A percentile compares a stretch with the other conserved stretches of the same genome.
Conservation (phyloP, 441 rosid genomes). For the Adansonia gregorii region DNA sequence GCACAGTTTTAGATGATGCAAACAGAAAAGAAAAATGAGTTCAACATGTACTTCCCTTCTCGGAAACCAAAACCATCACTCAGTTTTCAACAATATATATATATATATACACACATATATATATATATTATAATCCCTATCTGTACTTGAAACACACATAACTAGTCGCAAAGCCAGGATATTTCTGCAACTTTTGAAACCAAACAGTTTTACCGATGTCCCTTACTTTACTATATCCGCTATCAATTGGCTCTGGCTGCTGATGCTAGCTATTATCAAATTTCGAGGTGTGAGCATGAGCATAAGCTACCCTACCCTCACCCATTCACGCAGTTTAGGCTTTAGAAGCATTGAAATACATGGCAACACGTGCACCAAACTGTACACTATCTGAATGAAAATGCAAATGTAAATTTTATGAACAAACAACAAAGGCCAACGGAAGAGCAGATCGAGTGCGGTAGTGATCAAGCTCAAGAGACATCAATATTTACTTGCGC, state of each 20-base stretch:
- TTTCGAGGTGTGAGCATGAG: constrained; percentile 19
- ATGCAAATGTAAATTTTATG: constrained; percentile 8
- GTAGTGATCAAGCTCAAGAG: neutral
- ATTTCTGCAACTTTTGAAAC: constrained; percentile 21
- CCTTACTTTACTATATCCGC: neutral
- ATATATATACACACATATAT: neutral
- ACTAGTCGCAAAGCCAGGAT: constrained; percentile 17
- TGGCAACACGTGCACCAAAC: constrained; percentile 28
- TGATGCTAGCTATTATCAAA: neutral
- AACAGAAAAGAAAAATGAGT: neutral
- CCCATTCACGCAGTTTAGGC: neutral
- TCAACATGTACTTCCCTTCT: constrained; percentile 23
- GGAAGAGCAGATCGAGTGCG: neutral
- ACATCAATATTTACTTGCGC: constrained; percentile 13
- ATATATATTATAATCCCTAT: neutral
- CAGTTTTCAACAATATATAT: too few relatives aligned
- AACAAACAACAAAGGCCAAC: neutral
- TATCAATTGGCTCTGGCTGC: neutral
- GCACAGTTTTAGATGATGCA: constrained; percentile 16
- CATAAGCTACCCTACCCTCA: neutral
- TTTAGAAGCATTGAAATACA: neutral
- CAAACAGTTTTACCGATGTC: neutral
- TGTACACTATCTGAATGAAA: neutral
- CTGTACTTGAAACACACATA: constrained; percentile 23
- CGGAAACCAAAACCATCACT: constrained; percentile 9